These are phyloP conservation scores for Pseudogymnoascus sp. DNA, from an alignment of 2,329 filamentous ascomycete species.

Conservation along the genomic window DNA sequence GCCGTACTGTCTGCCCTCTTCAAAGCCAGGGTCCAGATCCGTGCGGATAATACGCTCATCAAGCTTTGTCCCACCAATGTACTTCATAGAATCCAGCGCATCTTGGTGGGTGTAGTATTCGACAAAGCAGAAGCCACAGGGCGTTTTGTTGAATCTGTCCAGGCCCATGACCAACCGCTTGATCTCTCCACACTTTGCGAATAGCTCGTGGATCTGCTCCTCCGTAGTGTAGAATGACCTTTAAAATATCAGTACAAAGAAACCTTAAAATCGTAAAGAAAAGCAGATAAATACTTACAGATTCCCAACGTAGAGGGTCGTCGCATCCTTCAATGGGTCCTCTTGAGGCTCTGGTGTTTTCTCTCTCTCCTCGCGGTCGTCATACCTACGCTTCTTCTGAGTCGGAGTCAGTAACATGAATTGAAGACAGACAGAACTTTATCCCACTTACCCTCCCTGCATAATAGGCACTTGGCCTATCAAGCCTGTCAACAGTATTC, in stretches of 20 bases:
- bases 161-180: constrained; percentile 97
- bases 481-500: constrained; percentile 82
- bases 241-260: constrained; percentile 15
- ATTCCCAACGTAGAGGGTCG: constrained; percentile 96
- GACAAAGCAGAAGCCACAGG: constrained; percentile 98
- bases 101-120: constrained; percentile 98
- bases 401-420: constrained; percentile 26
- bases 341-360: constrained; percentile 44
- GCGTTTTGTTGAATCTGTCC: constrained; percentile 93
- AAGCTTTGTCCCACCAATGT: constrained; percentile 93
- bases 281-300: constrained; percentile 46
- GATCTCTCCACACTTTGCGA: constrained; percentile 94
- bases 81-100: constrained; percentile 96
- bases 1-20: constrained; percentile 92
- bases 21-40: constrained; percentile 90
- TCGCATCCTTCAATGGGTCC: constrained; percentile 76
- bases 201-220: constrained; percentile 96
- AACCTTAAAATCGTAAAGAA: constrained; percentile 15
- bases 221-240: constrained; percentile 98
- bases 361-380: constrained; percentile 43
- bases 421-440: constrained; percentile 11
- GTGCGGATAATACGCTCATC: constrained; percentile 95
- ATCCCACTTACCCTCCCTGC: constrained; percentile 58
- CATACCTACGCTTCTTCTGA: constrained; percentile 46
- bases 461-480: constrained; percentile 93